These are phyloP conservation scores for Aspergillus pseudonomiae DNA, from an alignment of 2,329 filamentous ascomycete species.

Conservation along the genomic window DNA sequence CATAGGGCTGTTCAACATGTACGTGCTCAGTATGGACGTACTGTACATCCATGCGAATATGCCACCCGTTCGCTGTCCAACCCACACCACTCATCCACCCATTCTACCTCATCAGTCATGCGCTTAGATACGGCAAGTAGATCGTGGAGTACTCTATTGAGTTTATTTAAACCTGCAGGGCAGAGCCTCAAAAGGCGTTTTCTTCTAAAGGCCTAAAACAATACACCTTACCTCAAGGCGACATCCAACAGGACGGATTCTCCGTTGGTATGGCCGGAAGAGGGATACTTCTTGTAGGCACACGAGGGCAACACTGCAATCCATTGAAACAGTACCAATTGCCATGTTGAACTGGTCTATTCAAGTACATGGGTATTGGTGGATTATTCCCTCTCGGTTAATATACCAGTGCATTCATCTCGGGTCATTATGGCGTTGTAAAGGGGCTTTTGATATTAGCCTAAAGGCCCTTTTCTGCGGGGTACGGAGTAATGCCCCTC, in stretches of 20 bases:
- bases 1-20: too few relatives aligned
- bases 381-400: background rate
- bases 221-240: background rate
- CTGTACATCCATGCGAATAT: too few relatives aligned
- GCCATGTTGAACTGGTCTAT: background rate
- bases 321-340: background rate
- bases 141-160: background rate
- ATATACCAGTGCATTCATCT: background rate
- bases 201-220: background rate
- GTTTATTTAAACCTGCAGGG: background rate
- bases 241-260: background rate
- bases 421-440: background rate
- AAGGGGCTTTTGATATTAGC: conserved; percentile 2
- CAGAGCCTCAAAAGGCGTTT: background rate
- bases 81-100: background rate
- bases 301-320: background rate
- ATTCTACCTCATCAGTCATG: background rate
- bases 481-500: conserved; percentile 1
- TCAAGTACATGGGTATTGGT: background rate
- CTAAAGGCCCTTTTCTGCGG: conserved; percentile 2
- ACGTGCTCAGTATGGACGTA: too few relatives aligned
- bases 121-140: background rate
- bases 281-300: background rate
- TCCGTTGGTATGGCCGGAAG: background rate
- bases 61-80: background rate